A percentile compares a stretch with the other conserved stretches of the same genome.
Conservation (phyloP, 2,329 filamentous ascomycete species). For the Dactylellina leptospora region DNA sequence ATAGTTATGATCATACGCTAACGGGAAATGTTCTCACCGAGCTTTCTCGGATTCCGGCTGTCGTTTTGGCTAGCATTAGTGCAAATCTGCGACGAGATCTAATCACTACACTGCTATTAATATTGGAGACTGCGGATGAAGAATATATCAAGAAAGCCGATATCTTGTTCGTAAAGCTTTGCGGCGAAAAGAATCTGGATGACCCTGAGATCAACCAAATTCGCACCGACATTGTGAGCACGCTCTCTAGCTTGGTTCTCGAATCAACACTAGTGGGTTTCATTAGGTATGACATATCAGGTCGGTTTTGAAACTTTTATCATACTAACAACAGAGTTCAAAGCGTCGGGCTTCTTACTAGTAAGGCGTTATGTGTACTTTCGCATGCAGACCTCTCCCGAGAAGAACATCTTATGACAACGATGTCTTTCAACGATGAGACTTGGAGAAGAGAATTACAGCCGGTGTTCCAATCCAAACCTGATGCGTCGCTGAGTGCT, state of each 20-base stretch:
- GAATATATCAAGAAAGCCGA: slow-evolving; percentile 43
- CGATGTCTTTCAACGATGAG: slow-evolving; percentile 53
- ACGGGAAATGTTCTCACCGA: slow-evolving; percentile 47
- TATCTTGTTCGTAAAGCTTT: slow-evolving; percentile 49
- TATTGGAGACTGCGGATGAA: slow-evolving; percentile 37
- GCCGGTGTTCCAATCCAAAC: slow-evolving; percentile 43
- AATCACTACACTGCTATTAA: slow-evolving; percentile 28
- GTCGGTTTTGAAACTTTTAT: neutral
- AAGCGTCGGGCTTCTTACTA: slow-evolving; percentile 44
- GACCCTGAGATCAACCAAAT: slow-evolving; percentile 46
- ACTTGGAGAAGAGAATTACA: slow-evolving; percentile 53
- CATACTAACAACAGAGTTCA: slow-evolving; percentile 2
- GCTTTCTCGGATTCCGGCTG: slow-evolving; percentile 27
- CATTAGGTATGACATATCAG: slow-evolving; percentile 27
- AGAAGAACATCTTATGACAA: slow-evolving; percentile 32
- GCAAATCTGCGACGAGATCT: slow-evolving; percentile 31
- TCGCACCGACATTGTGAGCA: slow-evolving; percentile 31
- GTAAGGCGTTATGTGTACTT: slow-evolving; percentile 40
- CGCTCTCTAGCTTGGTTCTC: slow-evolving; percentile 20
- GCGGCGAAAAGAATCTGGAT: slow-evolving; percentile 44
- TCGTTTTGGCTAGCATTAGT: slow-evolving; percentile 42
- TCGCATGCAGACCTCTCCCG: slow-evolving; percentile 35
- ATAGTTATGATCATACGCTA: slow-evolving; percentile 24
- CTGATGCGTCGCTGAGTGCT: slow-evolving; percentile 73
- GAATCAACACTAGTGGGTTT: slow-evolving; percentile 15